Base-by-base conservation (phyloP, 2,329 filamentous ascomycete genomes). In the Penicillium sp. region DNA sequence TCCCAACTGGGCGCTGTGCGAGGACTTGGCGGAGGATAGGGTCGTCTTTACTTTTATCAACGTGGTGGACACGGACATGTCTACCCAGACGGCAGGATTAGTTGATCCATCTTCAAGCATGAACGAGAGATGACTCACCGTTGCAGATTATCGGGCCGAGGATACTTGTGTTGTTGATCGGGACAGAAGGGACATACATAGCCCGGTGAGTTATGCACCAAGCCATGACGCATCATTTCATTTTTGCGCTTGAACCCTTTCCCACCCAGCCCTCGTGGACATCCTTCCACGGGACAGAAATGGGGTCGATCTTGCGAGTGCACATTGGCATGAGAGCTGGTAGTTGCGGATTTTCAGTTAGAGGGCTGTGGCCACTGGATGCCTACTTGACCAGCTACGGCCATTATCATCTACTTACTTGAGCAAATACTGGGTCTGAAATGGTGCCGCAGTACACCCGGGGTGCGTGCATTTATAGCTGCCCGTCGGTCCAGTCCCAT, bases 141-240 rank as follows among this genome's bases (percentile, higher is more conserved):
- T 80, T 97, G 94, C 57, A 99, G 80, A 81, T 98, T 98, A 75
- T 99, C 95, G 37, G 95, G 95, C 67, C 95, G 84, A 5, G 95
- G 95, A 74, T 98, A 98, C 73, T 90, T 93, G 75, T 97, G 94
- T 73, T 97, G 92, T 66, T 92, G 85, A 70, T 96, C 92, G 1
- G 92, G 90, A 75, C 95, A 99, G 73, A 97, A 98, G 0, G 95
- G 95, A 75, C 95, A 99, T 34, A 96, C 88, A 71, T 98, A 99
- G 61, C 94, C 94, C 1, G 95, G 95, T 7, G 92, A 96, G 65
- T 92, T 89, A 71, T 99, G 95, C 4, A 98, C 95, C 3, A 98
- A 84, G 1, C 94, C 93, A 70, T 89, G 86, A n/a, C 86, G 80
- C 62, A 88, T 88, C 86, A 89, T 88, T 71, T 89, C 86, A 63